A percentile compares a stretch with the other conserved stretches of the same genome.
Conservation (phyloP, 768 basidiomycete genomes). For the Tephrocybe sp. region DNA sequence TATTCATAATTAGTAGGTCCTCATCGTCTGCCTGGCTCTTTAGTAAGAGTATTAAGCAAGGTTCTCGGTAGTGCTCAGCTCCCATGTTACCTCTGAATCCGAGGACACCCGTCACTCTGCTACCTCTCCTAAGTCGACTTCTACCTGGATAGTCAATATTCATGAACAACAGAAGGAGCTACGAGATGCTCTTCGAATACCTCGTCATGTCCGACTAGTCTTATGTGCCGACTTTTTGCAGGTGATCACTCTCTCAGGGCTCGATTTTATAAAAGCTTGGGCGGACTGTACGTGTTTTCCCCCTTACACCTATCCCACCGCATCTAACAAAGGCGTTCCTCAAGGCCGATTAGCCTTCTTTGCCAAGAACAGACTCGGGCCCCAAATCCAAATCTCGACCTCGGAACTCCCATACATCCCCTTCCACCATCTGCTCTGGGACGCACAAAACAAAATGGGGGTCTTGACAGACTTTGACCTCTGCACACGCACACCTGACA, state of each 20-base stretch:
- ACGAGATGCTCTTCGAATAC: constrained; percentile 1
- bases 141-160: too few relatives aligned
- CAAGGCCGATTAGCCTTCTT: not conserved
- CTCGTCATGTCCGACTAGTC: constrained; percentile 1
- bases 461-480: constrained; percentile 14
- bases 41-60: too few relatives aligned
- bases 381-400: not conserved
- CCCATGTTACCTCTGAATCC: too few relatives aligned
- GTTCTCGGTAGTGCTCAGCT: too few relatives aligned
- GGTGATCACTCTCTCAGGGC: constrained; percentile 4
- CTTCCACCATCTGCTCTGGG: constrained; percentile 8
- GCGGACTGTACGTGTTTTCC: constrained; percentile 8
- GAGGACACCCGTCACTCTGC: too few relatives aligned
- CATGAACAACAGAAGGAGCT: not conserved
- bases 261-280: constrained; percentile 15
- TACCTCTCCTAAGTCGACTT: too few relatives aligned
- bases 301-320: not conserved
- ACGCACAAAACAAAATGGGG: not conserved
- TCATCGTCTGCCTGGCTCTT: too few relatives aligned
- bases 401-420: not conserved
- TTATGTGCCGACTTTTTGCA: not conserved
- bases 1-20: too few relatives aligned
- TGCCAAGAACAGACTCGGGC: not conserved
- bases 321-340: not conserved
- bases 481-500: too few relatives aligned